These are phyloP conservation scores for Tremella fuciformis DNA, from an alignment of 768 basidiomycete genomes.

Conservation along the genomic window DNA sequence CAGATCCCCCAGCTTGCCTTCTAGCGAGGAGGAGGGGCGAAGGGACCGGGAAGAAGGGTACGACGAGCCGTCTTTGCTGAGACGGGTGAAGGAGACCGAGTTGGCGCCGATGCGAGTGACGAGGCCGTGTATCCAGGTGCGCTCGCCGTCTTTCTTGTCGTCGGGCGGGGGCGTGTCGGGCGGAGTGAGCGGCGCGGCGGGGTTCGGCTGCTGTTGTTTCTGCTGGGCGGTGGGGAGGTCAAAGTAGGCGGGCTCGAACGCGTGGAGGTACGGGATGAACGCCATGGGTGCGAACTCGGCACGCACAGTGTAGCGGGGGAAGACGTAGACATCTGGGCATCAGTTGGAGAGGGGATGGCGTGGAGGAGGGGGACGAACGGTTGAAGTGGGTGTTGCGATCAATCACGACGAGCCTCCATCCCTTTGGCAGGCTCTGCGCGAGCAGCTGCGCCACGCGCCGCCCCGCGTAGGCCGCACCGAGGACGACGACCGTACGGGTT, in stretches of 20 bases:
- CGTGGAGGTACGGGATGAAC: conserved; percentile 45
- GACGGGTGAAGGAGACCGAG: conserved; percentile 32
- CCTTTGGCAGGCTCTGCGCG: conserved; percentile 29
- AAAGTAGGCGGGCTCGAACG: conserved; percentile 18
- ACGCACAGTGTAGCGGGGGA: conserved; percentile 48
- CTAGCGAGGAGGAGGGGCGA: background rate
- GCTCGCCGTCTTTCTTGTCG: conserved; percentile 13
- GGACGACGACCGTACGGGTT: conserved; percentile 37
- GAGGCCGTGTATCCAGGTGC: conserved; percentile 26
- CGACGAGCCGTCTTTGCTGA: background rate
- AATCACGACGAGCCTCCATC: conserved; percentile 45
- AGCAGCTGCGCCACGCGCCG: conserved; percentile 31
- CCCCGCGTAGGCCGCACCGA: conserved; percentile 47
- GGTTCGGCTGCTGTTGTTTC: conserved; percentile 8
- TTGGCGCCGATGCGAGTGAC: conserved; percentile 26
- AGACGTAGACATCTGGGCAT: conserved; percentile 49
- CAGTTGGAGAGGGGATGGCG: background rate
- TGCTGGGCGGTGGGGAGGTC: conserved; percentile 6
- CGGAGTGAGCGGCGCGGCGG: conserved; percentile 12
- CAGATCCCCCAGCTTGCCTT: background rate
- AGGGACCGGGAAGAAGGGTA: background rate
- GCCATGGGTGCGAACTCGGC: conserved; percentile 44
- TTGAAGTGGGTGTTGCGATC: conserved; percentile 49
- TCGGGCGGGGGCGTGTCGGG: conserved; percentile 1
- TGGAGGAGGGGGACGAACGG: conserved; percentile 32